phyloP scores from a whole-genome alignment of 768 basidiomycete genomes.

The Ramaria sp. region DNA sequence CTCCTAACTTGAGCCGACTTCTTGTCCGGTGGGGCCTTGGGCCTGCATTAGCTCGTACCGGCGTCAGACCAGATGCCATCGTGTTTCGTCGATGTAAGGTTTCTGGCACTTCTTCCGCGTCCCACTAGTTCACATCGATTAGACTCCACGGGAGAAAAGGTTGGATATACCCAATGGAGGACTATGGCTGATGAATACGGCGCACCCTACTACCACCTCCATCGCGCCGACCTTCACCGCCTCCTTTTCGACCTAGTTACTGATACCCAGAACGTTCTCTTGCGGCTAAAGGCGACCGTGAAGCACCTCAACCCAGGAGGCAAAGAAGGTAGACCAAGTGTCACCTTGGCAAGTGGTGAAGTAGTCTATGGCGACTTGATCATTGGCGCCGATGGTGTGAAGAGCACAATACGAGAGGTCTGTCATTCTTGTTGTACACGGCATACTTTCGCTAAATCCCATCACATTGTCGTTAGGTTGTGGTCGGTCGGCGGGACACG shows the following conservation, averaged over 20 bases:
- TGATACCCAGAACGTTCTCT: slow-evolving; percentile 19
- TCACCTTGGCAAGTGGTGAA: slow-evolving; percentile 32
- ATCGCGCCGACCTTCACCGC: slow-evolving; percentile 39
- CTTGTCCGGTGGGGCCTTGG: slow-evolving; percentile 41
- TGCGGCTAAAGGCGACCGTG: slow-evolving; percentile 27
- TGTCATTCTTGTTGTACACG: background rate
- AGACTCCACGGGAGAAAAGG: slow-evolving; percentile 24
- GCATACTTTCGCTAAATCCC: background rate
- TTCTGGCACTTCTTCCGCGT: background rate
- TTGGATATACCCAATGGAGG: slow-evolving; percentile 28
- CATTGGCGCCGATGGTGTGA: slow-evolving; percentile 28
- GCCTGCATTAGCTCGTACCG: slow-evolving; percentile 25
- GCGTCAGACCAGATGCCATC: slow-evolving; percentile 29
- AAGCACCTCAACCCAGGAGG: slow-evolving; percentile 20
- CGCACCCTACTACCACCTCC: slow-evolving; percentile 24
- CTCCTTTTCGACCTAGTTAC: slow-evolving; percentile 25
- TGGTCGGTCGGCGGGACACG: slow-evolving; percentile 35
- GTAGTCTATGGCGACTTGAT: slow-evolving; percentile 33
- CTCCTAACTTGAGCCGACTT: slow-evolving; percentile 34
- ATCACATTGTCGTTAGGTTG: slow-evolving; percentile 28
- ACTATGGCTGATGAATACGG: slow-evolving; percentile 22
- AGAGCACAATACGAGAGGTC: slow-evolving; percentile 10
- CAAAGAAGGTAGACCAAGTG: slow-evolving; percentile 14
- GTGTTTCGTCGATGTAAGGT: slow-evolving; percentile 28
- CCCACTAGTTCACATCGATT: background rate